These are phyloP conservation scores for Mucor mucedo DNA, from an alignment of 371 early-diverging fungal genomes.

Conservation along the genomic window DNA sequence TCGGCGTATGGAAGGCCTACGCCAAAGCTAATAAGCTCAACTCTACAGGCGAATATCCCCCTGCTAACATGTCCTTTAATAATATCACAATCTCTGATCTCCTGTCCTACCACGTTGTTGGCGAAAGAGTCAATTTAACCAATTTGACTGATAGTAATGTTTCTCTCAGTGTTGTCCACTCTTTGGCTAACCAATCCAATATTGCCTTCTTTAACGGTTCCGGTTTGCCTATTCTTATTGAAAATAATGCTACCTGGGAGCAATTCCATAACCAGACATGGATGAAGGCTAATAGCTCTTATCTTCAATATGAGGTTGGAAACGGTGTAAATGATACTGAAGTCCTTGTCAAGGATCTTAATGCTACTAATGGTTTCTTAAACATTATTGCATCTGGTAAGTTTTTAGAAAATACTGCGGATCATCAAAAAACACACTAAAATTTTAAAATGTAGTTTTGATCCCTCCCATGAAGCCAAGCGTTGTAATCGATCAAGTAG, in stretches of 20 bases:
- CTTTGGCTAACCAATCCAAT: slow-evolving; percentile 35
- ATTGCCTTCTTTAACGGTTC: slow-evolving; percentile 17
- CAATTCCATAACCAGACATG: slow-evolving; percentile 21
- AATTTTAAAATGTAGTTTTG: slow-evolving; percentile 26
- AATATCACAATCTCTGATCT: slow-evolving; percentile 34
- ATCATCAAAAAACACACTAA: background rate
- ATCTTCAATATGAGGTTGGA: slow-evolving; percentile 29
- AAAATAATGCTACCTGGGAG: slow-evolving; percentile 24
- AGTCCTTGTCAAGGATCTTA: slow-evolving; percentile 32
- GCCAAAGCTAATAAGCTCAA: background rate
- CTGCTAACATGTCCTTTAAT: slow-evolving; percentile 21
- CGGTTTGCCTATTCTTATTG: slow-evolving; percentile 37
- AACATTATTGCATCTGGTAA: slow-evolving; percentile 43
- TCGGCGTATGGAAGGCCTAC: slow-evolving; percentile 2
- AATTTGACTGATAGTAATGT: slow-evolving; percentile 9
- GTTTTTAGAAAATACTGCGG: background rate
- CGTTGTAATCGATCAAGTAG: slow-evolving; percentile 21
- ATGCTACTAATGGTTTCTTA: slow-evolving; percentile 44
- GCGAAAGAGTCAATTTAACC: slow-evolving; percentile 28
- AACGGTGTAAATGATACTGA: slow-evolving; percentile 33
- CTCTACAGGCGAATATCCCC: slow-evolving; percentile 14
- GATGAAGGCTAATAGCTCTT: slow-evolving; percentile 5
- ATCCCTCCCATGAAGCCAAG: slow-evolving; percentile 36
- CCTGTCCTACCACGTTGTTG: slow-evolving; percentile 39
- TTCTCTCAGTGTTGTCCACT: slow-evolving; percentile 22